Percentiles rank a stretch among this genome's conserved stretches.
Conservation (phyloP, 768 basidiomycete species). For the Neoboletus magnificus region DNA sequence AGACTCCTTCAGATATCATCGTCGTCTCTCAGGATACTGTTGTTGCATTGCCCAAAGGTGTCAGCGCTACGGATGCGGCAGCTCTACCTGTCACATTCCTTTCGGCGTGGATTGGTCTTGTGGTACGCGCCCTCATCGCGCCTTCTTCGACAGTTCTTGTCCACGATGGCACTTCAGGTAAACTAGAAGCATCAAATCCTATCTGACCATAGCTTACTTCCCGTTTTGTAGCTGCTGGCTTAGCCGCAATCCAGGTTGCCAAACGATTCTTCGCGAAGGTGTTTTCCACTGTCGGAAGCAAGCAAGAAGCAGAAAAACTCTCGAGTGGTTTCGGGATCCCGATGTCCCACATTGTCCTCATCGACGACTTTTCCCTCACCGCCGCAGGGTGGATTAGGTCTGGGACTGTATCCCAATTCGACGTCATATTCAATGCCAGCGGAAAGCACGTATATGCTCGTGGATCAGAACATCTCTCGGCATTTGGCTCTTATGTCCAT, state of each 20-base stretch:
- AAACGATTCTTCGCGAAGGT: conserved; percentile 19
- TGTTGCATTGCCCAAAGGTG: conserved; percentile 11
- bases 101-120: conserved; percentile 28
- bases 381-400: conserved; percentile 12
- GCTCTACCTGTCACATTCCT: conserved; percentile 22
- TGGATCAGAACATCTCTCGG: conserved; percentile 20
- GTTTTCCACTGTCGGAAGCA: conserved; percentile 20
- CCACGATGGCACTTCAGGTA: conserved; percentile 28
- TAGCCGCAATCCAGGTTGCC: conserved; percentile 25
- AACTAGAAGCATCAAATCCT: neutral
- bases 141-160: conserved; percentile 24
- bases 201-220: neutral
- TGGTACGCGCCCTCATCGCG: conserved; percentile 14
- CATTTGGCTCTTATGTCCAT: conserved; percentile 26
- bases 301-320: conserved; percentile 13
- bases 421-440: conserved; percentile 25
- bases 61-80: conserved; percentile 18
- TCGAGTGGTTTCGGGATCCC: conserved; percentile 12
- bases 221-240: conserved; percentile 18
- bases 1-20: conserved; percentile 14
- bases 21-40: conserved; percentile 14
- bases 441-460: conserved; percentile 13
- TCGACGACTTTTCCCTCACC: conserved; percentile 12
- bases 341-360: conserved; percentile 5
- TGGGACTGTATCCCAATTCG: conserved; percentile 15